Base-by-base conservation (phyloP, 257 asterid species). In the Apocynum venetum region DNA sequence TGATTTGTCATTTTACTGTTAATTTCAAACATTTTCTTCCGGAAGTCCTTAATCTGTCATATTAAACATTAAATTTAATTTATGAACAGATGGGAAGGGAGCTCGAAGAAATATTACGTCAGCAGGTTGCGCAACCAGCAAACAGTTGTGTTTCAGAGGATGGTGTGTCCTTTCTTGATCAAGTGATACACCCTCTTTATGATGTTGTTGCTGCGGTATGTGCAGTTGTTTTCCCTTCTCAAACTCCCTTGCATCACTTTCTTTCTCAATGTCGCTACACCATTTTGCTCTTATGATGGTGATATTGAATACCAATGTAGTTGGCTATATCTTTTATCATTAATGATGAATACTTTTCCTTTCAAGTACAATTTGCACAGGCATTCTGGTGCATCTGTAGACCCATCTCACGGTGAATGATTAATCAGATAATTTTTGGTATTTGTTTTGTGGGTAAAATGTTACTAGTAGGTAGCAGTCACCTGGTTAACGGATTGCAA, bases 201-300 rank as follows among this genome's bases (percentile, higher is more conserved):
- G 94, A 89, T 25, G 97, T 93, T 77, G 79, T 96, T 69, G 87
- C 90, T 76, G 92, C 93, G 97, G 99, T 96, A 96, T 83, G 97
- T 76, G 67, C 63, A 14, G 10, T 80, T 73, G 25, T 46, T 46
- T 75, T 80, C 59, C 74, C 75, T 73, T 52, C 83, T 64, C 73
- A 19, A 35, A 9, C 43, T 68, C 31, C 44, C 55, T 56, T 66
- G 70, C 56, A 38, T 73, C 17, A 2, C 75, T 78, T 60, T 49
- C 79, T 63, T 43, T 73, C 17, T 72, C 55, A 72, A 38, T n/a
- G 68, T 71, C 20, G 31, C 46, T 19, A 43, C 25, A 35, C 40
- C 10, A 35, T 36, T 63, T 57, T 76, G n/a, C 64, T 74, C 61
- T 75, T 31, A 1, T 48, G 55, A 31, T 40, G 56, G 61, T 60